These are phyloP conservation scores for Calonectria pteridis DNA, from an alignment of 2,329 filamentous ascomycete species.

Conservation along the genomic window DNA sequence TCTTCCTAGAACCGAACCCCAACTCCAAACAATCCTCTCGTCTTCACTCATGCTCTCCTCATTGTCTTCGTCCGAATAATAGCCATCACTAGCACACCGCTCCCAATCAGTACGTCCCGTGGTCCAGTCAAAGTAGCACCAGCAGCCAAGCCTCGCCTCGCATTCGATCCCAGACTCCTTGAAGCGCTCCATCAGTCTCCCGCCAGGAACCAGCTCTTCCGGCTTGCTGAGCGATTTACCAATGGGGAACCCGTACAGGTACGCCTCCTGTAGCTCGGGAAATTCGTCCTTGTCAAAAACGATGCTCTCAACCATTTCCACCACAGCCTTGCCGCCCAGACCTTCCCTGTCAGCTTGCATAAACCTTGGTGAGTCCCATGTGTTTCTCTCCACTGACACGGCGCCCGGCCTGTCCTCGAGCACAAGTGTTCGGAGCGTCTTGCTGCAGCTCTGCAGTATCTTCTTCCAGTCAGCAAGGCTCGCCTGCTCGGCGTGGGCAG, in stretches of 20 bases:
- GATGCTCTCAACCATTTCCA: not conserved
- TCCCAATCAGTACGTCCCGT: not conserved
- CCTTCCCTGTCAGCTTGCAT: not conserved
- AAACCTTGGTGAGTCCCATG: not conserved
- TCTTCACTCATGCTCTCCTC: not conserved
- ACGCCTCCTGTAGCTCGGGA: not conserved
- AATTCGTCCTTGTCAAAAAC: not conserved
- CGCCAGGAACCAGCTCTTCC: not conserved
- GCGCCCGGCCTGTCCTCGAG: not conserved
- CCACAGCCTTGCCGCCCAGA: not conserved
- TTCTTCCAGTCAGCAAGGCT: not conserved
- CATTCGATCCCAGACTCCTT: not conserved
- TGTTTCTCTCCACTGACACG: not conserved
- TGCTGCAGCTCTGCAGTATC: not conserved
- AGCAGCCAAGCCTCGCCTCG: conserved; percentile 26
- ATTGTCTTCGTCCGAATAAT: not conserved
- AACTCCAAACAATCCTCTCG: not conserved
- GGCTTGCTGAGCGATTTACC: rapidly evolving
- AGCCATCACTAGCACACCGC: not conserved
- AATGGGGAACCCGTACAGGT: conserved; percentile 25
- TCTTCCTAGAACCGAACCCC: not conserved
- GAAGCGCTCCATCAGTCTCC: conserved; percentile 14
- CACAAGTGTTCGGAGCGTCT: not conserved
- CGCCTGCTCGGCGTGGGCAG: not conserved
- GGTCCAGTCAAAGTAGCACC: conserved; percentile 27